These are phyloP conservation scores for Alternaria sp. DNA, from an alignment of 2,329 filamentous ascomycete species.

Conservation along the genomic window DNA sequence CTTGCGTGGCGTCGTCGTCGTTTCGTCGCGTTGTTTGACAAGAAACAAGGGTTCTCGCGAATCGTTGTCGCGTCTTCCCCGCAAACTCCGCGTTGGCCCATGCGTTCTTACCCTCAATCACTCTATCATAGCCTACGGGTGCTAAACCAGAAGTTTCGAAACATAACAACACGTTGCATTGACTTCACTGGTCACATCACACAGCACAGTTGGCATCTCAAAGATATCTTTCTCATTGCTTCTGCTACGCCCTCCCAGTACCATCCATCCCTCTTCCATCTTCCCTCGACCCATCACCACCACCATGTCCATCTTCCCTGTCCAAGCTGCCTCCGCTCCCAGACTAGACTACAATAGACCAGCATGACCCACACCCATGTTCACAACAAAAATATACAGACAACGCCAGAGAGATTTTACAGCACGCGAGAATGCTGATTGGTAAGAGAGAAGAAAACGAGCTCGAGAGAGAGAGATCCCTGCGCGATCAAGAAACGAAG, in stretches of 20 bases:
- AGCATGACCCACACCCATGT: conserved; percentile 2
- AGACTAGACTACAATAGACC: neutral
- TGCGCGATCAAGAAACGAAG: conserved; percentile 9
- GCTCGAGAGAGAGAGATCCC: neutral
- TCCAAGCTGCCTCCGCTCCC: conserved; percentile 9
- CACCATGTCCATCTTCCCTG: neutral
- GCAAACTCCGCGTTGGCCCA: conserved; percentile 13
- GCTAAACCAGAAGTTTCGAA: neutral
- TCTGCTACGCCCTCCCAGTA: conserved; percentile 1
- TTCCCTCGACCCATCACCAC: neutral
- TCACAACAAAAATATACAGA: conserved; percentile 3
- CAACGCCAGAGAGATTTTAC: conserved; percentile 21
- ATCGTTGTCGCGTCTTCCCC: conserved; percentile 15
- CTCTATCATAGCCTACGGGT: neutral
- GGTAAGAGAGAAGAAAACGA: neutral
- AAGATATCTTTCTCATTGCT: conserved; percentile 19
- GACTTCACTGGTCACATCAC: neutral
- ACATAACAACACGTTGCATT: neutral
- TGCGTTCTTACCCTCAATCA: neutral
- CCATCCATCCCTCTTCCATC: neutral
- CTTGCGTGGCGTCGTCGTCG: neutral
- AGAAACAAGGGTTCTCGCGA: neutral
- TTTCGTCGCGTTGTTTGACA: neutral
- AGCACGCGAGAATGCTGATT: conserved; percentile 7
- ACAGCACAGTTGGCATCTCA: neutral